Conservation (phyloP, 352 stramenopile genomes). For the Lagenidium giganteum region DNA sequence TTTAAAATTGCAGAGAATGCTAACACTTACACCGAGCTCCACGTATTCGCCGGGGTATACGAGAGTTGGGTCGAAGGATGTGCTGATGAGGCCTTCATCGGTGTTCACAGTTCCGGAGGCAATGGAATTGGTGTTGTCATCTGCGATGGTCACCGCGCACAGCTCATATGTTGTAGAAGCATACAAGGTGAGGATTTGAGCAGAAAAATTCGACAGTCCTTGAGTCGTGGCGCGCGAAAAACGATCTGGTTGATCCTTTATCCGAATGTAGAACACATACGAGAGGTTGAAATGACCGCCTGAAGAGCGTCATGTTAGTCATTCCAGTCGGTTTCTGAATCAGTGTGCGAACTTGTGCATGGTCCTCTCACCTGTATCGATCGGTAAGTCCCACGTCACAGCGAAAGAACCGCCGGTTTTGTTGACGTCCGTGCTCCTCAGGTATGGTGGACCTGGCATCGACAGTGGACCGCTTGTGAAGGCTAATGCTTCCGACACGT, state of each 20-base stretch:
- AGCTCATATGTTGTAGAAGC: too few relatives aligned
- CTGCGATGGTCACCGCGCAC: too few relatives aligned
- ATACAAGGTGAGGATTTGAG: too few relatives aligned
- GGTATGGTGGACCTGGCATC: constrained; percentile 29
- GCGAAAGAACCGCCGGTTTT: constrained; percentile 36
- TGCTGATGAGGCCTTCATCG: too few relatives aligned
- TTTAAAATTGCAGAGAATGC: not conserved
- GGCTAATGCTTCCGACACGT: too few relatives aligned
- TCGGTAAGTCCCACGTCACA: constrained; percentile 24
- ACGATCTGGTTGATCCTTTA: constrained; percentile 9
- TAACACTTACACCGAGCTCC: too few relatives aligned
- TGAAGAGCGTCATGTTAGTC: too few relatives aligned
- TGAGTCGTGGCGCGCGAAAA: not conserved
- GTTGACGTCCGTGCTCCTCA: constrained; percentile 7
- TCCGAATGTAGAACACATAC: constrained; percentile 10
- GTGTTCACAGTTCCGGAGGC: too few relatives aligned
- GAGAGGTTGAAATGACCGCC: constrained; percentile 11
- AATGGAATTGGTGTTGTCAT: too few relatives aligned
- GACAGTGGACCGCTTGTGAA: constrained; percentile 30
- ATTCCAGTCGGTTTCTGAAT: not conserved
- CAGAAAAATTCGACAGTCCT: not conserved
- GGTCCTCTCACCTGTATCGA: constrained; percentile 29
- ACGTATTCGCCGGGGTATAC: too few relatives aligned
- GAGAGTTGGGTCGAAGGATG: too few relatives aligned
- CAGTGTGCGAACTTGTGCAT: not conserved